Evolutionary conservation across 371 early-diverging fungal species (phyloP).

Genomic region (Mortierella sp.): DNA sequence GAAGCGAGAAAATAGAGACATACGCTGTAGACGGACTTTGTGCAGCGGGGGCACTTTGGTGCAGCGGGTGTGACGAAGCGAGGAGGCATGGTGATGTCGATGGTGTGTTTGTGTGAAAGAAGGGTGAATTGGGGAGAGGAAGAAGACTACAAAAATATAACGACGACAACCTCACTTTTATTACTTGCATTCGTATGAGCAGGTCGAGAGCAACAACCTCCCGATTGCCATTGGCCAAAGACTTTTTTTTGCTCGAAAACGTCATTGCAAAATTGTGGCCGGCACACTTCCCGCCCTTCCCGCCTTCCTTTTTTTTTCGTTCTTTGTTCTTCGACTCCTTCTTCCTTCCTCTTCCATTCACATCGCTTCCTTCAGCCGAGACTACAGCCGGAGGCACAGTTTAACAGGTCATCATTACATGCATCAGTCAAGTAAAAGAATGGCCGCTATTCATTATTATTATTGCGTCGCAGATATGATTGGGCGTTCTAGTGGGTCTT

Average conservation of each 20-base stretch:
- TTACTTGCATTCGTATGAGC: not conserved
- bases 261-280: not conserved
- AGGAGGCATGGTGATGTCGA: constrained; percentile 42
- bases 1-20: not conserved
- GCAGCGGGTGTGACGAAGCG: constrained; percentile 41
- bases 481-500: not conserved
- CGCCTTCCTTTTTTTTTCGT: not conserved
- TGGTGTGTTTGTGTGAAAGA: not conserved
- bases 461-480: not conserved
- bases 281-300: not conserved
- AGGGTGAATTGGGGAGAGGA: not conserved
- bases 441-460: not conserved
- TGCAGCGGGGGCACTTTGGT: constrained; percentile 53
- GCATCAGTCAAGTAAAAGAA: not conserved
- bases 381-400: not conserved
- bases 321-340: not conserved
- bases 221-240: not conserved
- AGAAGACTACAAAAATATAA: not conserved
- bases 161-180: not conserved
- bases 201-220: not conserved
- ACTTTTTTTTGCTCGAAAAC: not conserved
- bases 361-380: not conserved
- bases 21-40: constrained; percentile 51
- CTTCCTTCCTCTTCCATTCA: not conserved
- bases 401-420: not conserved